Conservation (phyloP, 192 early-diverging fungal species). For the Entomortierella chlamydospora region DNA sequence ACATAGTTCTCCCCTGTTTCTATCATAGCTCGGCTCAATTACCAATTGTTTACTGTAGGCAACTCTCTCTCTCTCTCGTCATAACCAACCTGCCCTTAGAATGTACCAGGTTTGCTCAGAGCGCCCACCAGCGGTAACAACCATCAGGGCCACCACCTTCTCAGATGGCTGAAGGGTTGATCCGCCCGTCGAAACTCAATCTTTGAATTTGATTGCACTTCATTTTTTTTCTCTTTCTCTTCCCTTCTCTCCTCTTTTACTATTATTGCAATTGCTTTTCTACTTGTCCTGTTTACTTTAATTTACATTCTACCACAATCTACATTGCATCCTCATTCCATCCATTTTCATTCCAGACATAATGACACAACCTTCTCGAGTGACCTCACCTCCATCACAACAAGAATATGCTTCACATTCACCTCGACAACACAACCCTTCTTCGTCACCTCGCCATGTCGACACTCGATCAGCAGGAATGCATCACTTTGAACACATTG, state of each 20-base stretch:
- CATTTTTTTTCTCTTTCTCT: conserved; percentile 4
- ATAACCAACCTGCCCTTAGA: no score
- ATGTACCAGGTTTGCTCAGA: no score
- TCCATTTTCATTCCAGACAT: neutral
- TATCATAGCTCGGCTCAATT: no score
- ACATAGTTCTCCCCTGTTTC: no score
- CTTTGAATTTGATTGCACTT: neutral
- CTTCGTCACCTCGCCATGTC: conserved; percentile 25
- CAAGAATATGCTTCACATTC: conserved; percentile 15
- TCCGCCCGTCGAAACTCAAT: neutral
- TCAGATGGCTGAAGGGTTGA: no score
- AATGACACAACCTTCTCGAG: conserved; percentile 30
- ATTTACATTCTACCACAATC: neutral
- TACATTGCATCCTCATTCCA: neutral
- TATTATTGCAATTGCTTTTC: no score
- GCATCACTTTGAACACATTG: conserved; percentile 36
- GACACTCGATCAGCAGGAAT: conserved; percentile 13
- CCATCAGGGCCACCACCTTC: no score
- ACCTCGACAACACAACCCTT: conserved; percentile 7
- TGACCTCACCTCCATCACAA: conserved; percentile 18
- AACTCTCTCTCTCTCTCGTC: no score
- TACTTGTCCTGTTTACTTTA: neutral
- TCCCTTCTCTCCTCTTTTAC: neutral
- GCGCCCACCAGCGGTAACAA: no score
- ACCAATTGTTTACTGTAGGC: no score